Conservation (phyloP, 2,329 filamentous ascomycete genomes). For the Penicillium sp. region DNA sequence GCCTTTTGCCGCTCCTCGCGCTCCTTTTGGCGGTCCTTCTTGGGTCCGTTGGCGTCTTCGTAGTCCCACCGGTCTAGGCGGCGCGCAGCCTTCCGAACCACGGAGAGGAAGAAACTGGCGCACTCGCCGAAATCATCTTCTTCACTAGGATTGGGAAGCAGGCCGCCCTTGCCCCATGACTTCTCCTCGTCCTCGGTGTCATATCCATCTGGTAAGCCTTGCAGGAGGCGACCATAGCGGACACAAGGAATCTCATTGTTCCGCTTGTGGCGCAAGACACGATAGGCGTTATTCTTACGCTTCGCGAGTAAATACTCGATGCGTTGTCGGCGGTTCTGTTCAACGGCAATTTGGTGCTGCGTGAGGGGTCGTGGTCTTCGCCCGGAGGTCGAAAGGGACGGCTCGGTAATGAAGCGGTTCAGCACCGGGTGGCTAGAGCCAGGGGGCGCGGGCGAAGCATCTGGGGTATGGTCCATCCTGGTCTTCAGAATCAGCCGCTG, state of each 20-base stretch:
- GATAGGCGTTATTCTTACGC: conserved; percentile 42
- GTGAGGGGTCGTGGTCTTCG: conserved; percentile 51
- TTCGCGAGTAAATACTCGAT: conserved; percentile 51
- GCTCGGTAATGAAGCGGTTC: conserved; percentile 42
- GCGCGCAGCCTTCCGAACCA: conserved; percentile 45
- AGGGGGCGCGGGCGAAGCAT: conserved; percentile 48
- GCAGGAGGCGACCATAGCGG: conserved; percentile 45
- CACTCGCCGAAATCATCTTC: conserved; percentile 52
- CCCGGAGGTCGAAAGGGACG: conserved; percentile 31
- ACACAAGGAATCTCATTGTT: conserved; percentile 43
- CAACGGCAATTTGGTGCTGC: conserved; percentile 52
- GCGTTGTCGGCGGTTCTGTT: conserved; percentile 51
- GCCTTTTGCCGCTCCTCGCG: conserved; percentile 41
- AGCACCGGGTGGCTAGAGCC: conserved; percentile 45
- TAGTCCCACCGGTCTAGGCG: conserved; percentile 50
- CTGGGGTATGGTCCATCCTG: conserved; percentile 45
- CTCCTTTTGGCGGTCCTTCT: conserved; percentile 40
- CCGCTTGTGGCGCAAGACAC: conserved; percentile 39
- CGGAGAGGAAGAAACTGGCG: conserved; percentile 47
- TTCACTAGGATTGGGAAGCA: conserved; percentile 44
- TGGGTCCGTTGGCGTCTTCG: conserved; percentile 42
- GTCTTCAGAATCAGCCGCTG: conserved; percentile 49
- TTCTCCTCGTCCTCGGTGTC: conserved; percentile 49
- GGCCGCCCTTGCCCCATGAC: conserved; percentile 46
- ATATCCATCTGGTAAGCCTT: conserved; percentile 46